Conservation (phyloP, 805 yeast genomes). For the Hanseniaspora thailandica region DNA sequence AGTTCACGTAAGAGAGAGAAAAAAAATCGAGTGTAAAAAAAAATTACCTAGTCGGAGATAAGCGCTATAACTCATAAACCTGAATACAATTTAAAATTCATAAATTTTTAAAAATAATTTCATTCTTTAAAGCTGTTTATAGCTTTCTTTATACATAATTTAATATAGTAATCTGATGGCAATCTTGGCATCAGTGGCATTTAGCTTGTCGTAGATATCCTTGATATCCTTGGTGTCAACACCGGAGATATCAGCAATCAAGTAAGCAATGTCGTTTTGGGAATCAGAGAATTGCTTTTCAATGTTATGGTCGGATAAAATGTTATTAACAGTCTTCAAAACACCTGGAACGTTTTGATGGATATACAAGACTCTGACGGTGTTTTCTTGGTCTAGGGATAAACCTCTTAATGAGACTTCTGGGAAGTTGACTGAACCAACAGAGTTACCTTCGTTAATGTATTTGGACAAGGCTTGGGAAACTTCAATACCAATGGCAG, state of each 20-base stretch:
- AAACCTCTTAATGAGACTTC: slow-evolving; percentile 85
- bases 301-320: slow-evolving; percentile 85
- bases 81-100: no score
- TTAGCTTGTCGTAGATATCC: slow-evolving; percentile 70
- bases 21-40: neutral
- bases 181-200: slow-evolving; percentile 80
- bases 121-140: no score
- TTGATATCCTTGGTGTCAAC: slow-evolving; percentile 76
- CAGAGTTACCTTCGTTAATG: slow-evolving; percentile 89
- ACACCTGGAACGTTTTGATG: slow-evolving; percentile 99
- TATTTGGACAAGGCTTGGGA: slow-evolving; percentile 74
- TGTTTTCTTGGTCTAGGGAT: slow-evolving; percentile 73
- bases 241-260: slow-evolving; percentile 92
- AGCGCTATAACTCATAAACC: neutral
- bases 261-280: slow-evolving; percentile 86
- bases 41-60: neutral
- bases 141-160: neutral
- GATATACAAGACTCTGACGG: slow-evolving; percentile 87
- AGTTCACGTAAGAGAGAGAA: neutral
- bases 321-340: slow-evolving; percentile 90
- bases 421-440: slow-evolving; percentile 97
- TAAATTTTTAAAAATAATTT: no score
- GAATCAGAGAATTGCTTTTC: slow-evolving; percentile 98
- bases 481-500: slow-evolving; percentile 94
- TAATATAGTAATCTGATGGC: slow-evolving; percentile 82